Evolutionary conservation across 345 rosid genomes (phyloP), one percentile per base, ranked within the genome.

Genomic region (Pelargonium nanum): DNA sequence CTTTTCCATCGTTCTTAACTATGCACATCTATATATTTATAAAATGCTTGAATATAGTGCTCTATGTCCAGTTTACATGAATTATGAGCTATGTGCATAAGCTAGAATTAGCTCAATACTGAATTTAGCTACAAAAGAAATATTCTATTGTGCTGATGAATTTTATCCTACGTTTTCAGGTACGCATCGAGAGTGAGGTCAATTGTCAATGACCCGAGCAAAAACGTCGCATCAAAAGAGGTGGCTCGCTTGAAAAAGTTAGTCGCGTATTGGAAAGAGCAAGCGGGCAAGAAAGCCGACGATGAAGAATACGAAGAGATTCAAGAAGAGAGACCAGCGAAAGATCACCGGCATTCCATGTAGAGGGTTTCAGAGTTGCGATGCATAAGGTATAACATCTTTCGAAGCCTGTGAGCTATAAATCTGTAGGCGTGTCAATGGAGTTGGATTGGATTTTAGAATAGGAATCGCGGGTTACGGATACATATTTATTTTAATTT

Each of bases 181-280:
- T 91, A 91, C 64, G 97, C 98, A 3, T 87, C 98, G 55, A 84
- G 98, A 68, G 98, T 92, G 56, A 77, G 96, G 53, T 81, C 94
- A 17, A 89, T 89, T 22, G 83, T 85, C 61, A 93, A 93, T 73
- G 99, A 89, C 70, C 89, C 97, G 5, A 87, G 82, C 75, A 87
- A 87, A 77, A 87, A 93, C 69, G 68, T 89, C 26, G 80, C 87
- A 2, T 87, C 99, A 0, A 93, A 89, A 76, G 97, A 93, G 66
- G 83, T 93, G 56, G 77, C 82, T 58, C 88, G 96, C 26, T 62
- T 93, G 85, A 89, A 87, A 70, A 93, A 85, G 66, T 26, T 89
- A 74, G 91, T 87, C 23, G 80, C 86, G 5, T 81, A 84, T 56
- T 85, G 99, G 96, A 93, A 87, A 65, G 94, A 87, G 70, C 99